phyloP scores from a whole-genome alignment of 2,329 filamentous ascomycete species.

The Sclerotinia sclerotiorum region DNA sequence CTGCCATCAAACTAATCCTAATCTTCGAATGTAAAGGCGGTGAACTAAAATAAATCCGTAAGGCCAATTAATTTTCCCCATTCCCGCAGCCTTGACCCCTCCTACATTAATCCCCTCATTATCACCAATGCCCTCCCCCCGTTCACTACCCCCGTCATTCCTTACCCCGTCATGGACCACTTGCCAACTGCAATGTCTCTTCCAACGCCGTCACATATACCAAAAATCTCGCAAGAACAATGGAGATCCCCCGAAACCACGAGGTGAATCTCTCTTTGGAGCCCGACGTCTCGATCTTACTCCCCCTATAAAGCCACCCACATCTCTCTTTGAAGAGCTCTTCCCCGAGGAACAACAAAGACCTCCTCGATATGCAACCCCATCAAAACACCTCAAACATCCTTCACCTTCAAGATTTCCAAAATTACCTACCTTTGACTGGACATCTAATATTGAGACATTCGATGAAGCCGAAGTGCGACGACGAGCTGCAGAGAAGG shows the following conservation, averaged over 20 bases:
- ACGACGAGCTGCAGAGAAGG: not conserved
- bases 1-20: slow-evolving; percentile 1
- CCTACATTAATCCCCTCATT: not conserved
- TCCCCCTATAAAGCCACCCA: slow-evolving; percentile 6
- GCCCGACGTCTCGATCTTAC: not conserved
- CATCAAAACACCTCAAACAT: not conserved
- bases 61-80: slow-evolving; percentile 19
- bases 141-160: slow-evolving; percentile 45
- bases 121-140: slow-evolving; percentile 47
- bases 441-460: slow-evolving; percentile 23
- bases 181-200: slow-evolving; percentile 36
- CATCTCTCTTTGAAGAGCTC: slow-evolving; percentile 49
- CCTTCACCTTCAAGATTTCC: slow-evolving; percentile 17
- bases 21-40: too few species aligned
- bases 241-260: slow-evolving; percentile 2
- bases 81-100: slow-evolving; percentile 21
- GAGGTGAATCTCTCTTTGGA: slow-evolving; percentile 17
- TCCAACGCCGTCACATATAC: slow-evolving; percentile 18
- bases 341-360: slow-evolving; percentile 51
- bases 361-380: not conserved
- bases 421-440: slow-evolving; percentile 38
- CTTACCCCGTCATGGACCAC: slow-evolving; percentile 45
- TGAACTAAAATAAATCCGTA: not conserved
- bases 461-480: slow-evolving; percentile 15
- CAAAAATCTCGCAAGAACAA: slow-evolving; percentile 28